These are phyloP conservation scores for Erythrophleum fordii DNA, from an alignment of 306 rosid species.

Conservation along the genomic window DNA sequence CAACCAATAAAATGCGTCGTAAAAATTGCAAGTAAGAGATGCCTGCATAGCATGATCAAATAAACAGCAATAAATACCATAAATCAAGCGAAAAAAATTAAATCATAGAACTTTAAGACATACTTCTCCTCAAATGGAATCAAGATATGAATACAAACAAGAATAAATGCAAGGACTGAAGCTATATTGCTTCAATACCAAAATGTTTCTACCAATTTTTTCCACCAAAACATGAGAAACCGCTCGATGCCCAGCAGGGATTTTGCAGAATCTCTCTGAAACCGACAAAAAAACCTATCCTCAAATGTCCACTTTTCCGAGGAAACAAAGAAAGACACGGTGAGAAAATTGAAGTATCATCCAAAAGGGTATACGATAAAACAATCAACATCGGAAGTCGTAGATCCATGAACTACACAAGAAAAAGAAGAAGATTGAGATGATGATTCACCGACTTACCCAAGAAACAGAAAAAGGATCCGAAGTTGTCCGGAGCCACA, in stretches of 20 bases:
- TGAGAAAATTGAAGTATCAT: slow-evolving; percentile 9
- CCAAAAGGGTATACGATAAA: neutral
- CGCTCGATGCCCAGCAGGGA: neutral
- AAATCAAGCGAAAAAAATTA: neutral
- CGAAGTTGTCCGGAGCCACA: slow-evolving; percentile 31
- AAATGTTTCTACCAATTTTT: slow-evolving; percentile 32
- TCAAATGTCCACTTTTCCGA: slow-evolving; percentile 15
- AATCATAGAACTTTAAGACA: neutral
- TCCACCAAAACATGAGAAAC: neutral
- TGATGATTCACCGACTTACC: slow-evolving; percentile 43
- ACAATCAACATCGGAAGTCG: slow-evolving; percentile 29
- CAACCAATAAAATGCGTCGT: slow-evolving; percentile 40
- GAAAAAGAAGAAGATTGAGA: neutral
- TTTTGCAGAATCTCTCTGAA: neutral
- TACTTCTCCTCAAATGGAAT: slow-evolving; percentile 30
- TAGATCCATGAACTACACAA: slow-evolving; percentile 34
- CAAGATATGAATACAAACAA: slow-evolving; percentile 11
- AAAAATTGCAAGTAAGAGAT: slow-evolving; percentile 24
- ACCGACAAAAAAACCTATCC: neutral
- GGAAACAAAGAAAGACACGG: slow-evolving; percentile 8
- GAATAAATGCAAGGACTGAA: slow-evolving; percentile 12
- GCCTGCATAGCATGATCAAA: slow-evolving; percentile 46
- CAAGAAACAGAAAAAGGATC: slow-evolving; percentile 43
- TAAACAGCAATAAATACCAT: slow-evolving; percentile 25
- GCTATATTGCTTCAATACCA: slow-evolving; percentile 29